A percentile compares a stretch with the other conserved stretches of the same genome.
Conservation (phyloP, 2,329 filamentous ascomycete genomes). For the Fusarium duplospermum region DNA sequence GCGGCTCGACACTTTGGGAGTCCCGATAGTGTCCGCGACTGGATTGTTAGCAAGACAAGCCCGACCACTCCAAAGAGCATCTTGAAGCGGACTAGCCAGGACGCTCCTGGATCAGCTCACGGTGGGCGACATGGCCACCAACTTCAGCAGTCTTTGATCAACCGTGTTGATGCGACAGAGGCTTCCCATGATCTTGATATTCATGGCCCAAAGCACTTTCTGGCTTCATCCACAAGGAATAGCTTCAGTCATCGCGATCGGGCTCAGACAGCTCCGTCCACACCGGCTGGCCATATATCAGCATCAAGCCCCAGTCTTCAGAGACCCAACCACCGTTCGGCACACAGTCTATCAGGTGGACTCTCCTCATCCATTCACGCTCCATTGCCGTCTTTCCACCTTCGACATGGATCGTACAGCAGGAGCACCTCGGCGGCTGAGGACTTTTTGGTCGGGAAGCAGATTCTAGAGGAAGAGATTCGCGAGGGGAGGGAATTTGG, state of each 20-base stretch:
- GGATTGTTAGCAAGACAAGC: neutral
- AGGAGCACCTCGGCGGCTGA: neutral
- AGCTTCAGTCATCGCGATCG: neutral
- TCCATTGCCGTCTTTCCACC: neutral
- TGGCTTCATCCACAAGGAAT: neutral
- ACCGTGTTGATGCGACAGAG: neutral
- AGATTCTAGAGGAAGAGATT: neutral
- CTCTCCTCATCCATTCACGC: neutral
- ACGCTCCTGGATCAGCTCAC: neutral
- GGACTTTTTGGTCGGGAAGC: neutral
- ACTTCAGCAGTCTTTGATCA: too few relatives aligned
- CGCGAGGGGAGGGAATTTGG: neutral
- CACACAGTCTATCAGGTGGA: neutral
- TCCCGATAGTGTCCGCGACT: neutral
- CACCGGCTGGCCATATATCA: neutral
- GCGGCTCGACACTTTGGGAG: neutral
- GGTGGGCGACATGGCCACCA: too few relatives aligned
- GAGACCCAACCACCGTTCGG: neutral
- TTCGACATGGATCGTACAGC: neutral
- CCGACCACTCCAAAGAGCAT: neutral
- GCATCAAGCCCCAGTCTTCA: neutral
- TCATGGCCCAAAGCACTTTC: neutral
- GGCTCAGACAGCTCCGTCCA: neutral
- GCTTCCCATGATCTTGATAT: neutral
- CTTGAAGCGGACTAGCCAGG: neutral